Evolutionary conservation across 345 rosid genomes (phyloP), one percentile per base, ranked within the genome.

Genomic region (Firmiana major): DNA sequence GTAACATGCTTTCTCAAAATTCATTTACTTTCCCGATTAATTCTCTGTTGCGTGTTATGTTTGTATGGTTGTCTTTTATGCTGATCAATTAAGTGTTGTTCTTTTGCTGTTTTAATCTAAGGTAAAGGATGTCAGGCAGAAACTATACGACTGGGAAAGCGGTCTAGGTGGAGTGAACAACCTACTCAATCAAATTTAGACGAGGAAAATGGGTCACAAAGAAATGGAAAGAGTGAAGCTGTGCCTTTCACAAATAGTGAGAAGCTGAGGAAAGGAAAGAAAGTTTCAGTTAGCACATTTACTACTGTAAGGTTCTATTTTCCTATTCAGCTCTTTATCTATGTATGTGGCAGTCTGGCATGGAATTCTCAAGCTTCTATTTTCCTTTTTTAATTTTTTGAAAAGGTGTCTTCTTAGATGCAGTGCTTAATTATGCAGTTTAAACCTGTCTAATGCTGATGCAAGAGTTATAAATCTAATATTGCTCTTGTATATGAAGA

Each of bases 191-290:
- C 80, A 63, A 88, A 77, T 75, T 60, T 81, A 3, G 85, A 77
- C 83, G 84, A 80, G 82, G 97, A 86, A 79, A 75, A 78, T 80
- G 88, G 83, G 34, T 75, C 69, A 26, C 75, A 70, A 58, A 81
- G 82, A 71, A 77, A 77, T 24, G 84, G 81, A 77, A 82, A 79
- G 58, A 67, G 60, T 46, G 59, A 72, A 51, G 77, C 77, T 79
- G 79, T 77, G 76, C 78, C 83, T 75, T 59, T 75, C 13, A 80
- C 78, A 73, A 88, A 80, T 79, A 89, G 80, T 46, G 83, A 81
- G 65, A 93, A 82, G 77, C 83, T 74, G 71, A 93, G 81, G 83
- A 87, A 83, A 85, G 86, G 87, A 68, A 90, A 81, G 81, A 51
- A 74, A 78, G 45, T 72, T 63, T 84, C 89, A 70, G 55, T 76